phyloP scores from a whole-genome alignment of 179 eudicot genomes.

The Corrigiola litoralis region DNA sequence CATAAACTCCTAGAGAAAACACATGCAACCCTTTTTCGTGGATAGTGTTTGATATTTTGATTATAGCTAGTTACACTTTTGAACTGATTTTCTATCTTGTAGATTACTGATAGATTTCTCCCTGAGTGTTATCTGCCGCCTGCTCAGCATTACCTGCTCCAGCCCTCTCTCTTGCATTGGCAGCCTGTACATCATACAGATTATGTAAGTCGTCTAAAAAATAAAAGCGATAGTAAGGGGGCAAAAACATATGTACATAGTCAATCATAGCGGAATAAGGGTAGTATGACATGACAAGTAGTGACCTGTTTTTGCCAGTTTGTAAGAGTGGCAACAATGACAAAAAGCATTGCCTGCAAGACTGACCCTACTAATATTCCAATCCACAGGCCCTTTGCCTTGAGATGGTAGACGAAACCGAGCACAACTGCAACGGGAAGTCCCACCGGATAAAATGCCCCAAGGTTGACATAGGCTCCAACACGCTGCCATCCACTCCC shows the following conservation, averaged over 20 bases:
- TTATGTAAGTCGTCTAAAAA: background rate
- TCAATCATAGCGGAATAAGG: no score
- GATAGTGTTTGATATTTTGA: no score
- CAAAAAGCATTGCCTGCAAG: constrained; percentile 1
- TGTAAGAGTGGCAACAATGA: background rate
- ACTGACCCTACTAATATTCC: constrained; percentile 11
- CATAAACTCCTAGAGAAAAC: no score
- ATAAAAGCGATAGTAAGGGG: no score
- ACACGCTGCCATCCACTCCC: constrained; percentile 63
- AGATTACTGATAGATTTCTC: no score
- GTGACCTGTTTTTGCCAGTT: constrained; percentile 17
- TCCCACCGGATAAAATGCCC: constrained; percentile 61
- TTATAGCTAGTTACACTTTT: no score
- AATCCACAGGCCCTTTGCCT: constrained; percentile 13
- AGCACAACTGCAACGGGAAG: constrained; percentile 60
- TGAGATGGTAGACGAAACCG: constrained; percentile 39
- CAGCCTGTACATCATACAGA: background rate
- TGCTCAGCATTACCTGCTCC: background rate
- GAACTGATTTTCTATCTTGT: no score
- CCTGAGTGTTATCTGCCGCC: background rate
- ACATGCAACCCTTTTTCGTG: no score
- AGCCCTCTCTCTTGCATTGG: constrained; percentile 7
- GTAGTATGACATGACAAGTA: no score
- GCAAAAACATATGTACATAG: background rate
- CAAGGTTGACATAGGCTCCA: constrained; percentile 61